A percentile compares a stretch with the other conserved stretches of the same genome.
Evolutionary conservation across 805 yeast species (phyloP).

Genomic region (Nematodospora valgi): DNA sequence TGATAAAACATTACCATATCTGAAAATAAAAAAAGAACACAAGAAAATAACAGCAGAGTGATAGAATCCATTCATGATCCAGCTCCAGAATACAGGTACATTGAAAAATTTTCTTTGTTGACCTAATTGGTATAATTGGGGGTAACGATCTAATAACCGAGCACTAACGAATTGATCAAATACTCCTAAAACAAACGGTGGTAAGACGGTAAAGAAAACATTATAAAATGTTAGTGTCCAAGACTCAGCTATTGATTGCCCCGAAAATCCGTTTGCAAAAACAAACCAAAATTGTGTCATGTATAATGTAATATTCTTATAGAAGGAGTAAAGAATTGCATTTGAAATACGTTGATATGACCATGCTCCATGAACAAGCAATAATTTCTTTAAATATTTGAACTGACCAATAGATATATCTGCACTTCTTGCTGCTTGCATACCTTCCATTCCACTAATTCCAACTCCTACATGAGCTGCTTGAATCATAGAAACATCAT

Average conservation of each 20-base stretch:
- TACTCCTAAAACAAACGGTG: slow-evolving; percentile 94
- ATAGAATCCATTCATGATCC: slow-evolving; percentile 94
- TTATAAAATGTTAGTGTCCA: slow-evolving; percentile 98
- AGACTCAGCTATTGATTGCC: slow-evolving; percentile 93
- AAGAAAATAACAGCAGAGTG: slow-evolving; percentile 85
- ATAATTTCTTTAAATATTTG: slow-evolving; percentile 73
- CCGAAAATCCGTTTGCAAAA: slow-evolving; percentile 86
- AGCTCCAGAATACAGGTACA: slow-evolving; percentile 91
- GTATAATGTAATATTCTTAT: slow-evolving; percentile 91
- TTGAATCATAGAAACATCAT: slow-evolving; percentile 98
- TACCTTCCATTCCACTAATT: slow-evolving; percentile 98
- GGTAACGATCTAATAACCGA: slow-evolving; percentile 82
- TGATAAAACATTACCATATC: slow-evolving; percentile 60
- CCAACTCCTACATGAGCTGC: slow-evolving; percentile 99
- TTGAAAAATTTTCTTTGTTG: slow-evolving; percentile 87
- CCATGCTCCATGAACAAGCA: slow-evolving; percentile 97
- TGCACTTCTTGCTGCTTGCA: slow-evolving; percentile 98
- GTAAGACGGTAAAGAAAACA: slow-evolving; percentile 88
- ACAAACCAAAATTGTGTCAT: slow-evolving; percentile 99
- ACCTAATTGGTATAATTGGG: slow-evolving; percentile 88
- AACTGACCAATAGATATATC: slow-evolving; percentile 97
- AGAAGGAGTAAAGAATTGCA: slow-evolving; percentile 91
- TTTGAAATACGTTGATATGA: slow-evolving; percentile 91
- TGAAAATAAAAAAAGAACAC: slow-evolving; percentile 65
- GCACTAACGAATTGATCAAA: slow-evolving; percentile 96